Conservation (phyloP, 345 rosid genomes). For the Mangifera indica region DNA sequence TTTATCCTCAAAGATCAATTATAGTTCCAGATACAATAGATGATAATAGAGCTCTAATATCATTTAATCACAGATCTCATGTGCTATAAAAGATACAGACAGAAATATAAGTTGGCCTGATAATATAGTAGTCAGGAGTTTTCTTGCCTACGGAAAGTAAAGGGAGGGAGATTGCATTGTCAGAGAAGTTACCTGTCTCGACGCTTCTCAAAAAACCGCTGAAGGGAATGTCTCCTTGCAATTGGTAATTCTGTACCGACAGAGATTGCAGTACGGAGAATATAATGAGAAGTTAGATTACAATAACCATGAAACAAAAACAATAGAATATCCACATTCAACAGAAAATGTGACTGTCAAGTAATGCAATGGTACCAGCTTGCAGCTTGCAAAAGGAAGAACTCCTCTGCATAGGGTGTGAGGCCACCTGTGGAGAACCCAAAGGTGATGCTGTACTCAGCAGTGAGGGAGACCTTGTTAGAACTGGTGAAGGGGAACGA, state of each 20-base stretch:
- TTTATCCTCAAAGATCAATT: neutral
- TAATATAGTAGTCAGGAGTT: neutral
- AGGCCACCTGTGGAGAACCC: slow-evolving; percentile 53
- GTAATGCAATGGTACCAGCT: slow-evolving; percentile 50
- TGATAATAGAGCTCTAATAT: neutral
- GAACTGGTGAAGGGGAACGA: slow-evolving; percentile 54
- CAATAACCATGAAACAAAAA: neutral
- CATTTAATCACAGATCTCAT: neutral
- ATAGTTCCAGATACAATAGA: neutral
- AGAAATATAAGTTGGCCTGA: neutral
- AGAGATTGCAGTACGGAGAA: slow-evolving; percentile 18
- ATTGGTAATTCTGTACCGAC: slow-evolving; percentile 65
- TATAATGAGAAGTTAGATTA: slow-evolving; percentile 8
- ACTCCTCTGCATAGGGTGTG: slow-evolving; percentile 44
- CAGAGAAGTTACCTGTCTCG: slow-evolving; percentile 63
- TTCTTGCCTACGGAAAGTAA: too few species aligned
- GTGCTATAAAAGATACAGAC: neutral
- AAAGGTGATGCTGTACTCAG: slow-evolving; percentile 59
- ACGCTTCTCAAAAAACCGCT: slow-evolving; percentile 85
- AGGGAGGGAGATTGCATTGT: neutral
- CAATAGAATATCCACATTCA: slow-evolving; percentile 10
- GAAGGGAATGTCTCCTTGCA: slow-evolving; percentile 89
- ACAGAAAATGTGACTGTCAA: slow-evolving; percentile 8
- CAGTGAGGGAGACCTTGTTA: slow-evolving; percentile 77
- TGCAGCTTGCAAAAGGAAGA: slow-evolving; percentile 66